These are phyloP conservation scores for Ophiostoma sp. DNA, from an alignment of 2,329 filamentous ascomycete species.

Conservation along the genomic window DNA sequence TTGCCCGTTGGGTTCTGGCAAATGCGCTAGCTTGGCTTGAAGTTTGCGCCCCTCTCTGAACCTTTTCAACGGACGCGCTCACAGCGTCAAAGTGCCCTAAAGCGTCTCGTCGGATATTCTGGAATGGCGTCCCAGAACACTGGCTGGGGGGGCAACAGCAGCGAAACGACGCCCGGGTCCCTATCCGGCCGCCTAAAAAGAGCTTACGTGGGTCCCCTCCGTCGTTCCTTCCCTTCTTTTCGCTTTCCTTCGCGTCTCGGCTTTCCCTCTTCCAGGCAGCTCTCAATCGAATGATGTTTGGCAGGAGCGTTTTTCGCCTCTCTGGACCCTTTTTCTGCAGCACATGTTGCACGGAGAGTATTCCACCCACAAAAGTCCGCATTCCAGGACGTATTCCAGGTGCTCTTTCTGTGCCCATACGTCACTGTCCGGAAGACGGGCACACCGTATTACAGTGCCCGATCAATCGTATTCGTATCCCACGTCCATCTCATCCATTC, in stretches of 20 bases:
- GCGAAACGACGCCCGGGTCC: background rate
- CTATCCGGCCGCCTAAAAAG: slow-evolving; percentile 13
- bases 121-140: background rate
- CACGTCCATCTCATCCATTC: background rate
- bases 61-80: background rate
- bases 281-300: slow-evolving; percentile 5
- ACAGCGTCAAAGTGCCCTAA: background rate
- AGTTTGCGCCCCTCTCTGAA: background rate
- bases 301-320: background rate
- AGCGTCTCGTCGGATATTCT: background rate
- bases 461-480: background rate
- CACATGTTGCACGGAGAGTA: background rate
- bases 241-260: background rate
- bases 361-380: background rate
- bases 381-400: background rate
- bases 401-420: background rate
- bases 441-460: slow-evolving; percentile 2
- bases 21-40: slow-evolving; percentile 2
- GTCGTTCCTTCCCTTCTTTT: background rate
- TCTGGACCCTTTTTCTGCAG: background rate
- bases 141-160: slow-evolving; percentile 7
- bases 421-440: background rate
- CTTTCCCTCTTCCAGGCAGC: slow-evolving; percentile 8
- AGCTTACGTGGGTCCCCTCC: slow-evolving; percentile 12
- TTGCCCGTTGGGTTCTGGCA: slow-evolving; percentile 9